Evolutionary conservation across 352 stramenopile genomes (phyloP).

Genomic region (Proteromonas lacertae): DNA sequence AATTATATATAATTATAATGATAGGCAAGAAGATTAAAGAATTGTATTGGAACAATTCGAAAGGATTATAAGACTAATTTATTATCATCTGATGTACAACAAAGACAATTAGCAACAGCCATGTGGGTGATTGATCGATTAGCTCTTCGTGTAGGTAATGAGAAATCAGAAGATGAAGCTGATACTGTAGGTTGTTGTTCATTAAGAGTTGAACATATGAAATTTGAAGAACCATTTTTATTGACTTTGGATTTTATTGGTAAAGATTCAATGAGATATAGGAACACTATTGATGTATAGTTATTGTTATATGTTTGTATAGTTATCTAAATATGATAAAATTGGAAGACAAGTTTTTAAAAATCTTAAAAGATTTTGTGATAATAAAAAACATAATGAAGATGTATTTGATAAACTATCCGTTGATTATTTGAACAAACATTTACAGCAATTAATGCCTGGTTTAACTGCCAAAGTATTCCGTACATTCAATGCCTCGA

Average conservation of each 20-base stretch:
- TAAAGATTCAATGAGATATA: conserved; percentile 99
- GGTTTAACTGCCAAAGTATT: conserved; percentile 98
- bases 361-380: conserved; percentile 83
- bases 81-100: conserved; percentile 42
- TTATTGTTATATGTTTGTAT: conserved; percentile 1
- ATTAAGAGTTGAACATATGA: conserved; percentile 87
- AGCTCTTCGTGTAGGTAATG: conserved; percentile 93
- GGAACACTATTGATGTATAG: conserved; percentile 69
- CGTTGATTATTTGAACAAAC: conserved; percentile 76
- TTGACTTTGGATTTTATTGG: conserved; percentile 94
- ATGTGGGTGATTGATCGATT: conserved; percentile 99
- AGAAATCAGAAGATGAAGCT: conserved; percentile 66
- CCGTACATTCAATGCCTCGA: conserved; percentile 97
- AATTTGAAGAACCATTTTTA: conserved; percentile 40
- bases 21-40: conserved; percentile 51
- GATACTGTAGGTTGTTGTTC: conserved; percentile 98
- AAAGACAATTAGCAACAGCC: conserved; percentile 69
- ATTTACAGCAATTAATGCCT: conserved; percentile 90
- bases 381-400: conserved; percentile 58
- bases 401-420: conserved; percentile 90
- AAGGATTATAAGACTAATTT: conserved; percentile 24
- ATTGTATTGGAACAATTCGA: conserved; percentile 45
- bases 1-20: no score
- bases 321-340: conserved; percentile 35
- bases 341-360: conserved; percentile 53